Evolutionary conservation across 2,329 filamentous ascomycete species (phyloP).

Genomic region (Fusarium chuoi): DNA sequence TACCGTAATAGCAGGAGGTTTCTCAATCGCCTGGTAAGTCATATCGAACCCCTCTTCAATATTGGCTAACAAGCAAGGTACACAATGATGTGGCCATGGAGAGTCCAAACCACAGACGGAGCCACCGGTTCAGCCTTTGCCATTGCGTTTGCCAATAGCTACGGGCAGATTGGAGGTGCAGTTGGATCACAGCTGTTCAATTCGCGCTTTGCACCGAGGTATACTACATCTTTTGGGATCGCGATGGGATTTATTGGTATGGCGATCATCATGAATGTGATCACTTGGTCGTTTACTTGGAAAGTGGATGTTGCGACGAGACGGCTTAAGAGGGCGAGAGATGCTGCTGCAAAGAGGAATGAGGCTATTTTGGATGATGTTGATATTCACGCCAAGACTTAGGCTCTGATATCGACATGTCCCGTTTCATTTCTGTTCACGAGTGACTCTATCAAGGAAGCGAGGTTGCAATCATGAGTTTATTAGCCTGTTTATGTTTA

Average conservation of each 20-base stretch:
- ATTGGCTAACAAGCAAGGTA: neutral
- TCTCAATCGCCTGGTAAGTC: neutral
- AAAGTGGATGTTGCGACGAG: neutral
- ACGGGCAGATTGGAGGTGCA: neutral
- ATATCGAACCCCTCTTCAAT: accelerated
- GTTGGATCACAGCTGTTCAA: neutral
- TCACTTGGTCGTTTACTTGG: neutral
- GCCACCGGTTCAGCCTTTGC: neutral
- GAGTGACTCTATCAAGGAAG: too few relatives aligned
- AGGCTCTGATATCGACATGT: accelerated
- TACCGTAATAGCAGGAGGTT: neutral
- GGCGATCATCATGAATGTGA: neutral
- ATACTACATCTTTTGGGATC: neutral
- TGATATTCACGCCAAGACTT: neutral
- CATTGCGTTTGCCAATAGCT: neutral
- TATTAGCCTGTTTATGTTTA: accelerated
- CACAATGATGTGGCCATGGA: neutral
- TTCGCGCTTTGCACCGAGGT: neutral
- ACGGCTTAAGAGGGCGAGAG: neutral
- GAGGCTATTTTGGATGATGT: neutral
- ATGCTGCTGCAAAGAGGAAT: neutral
- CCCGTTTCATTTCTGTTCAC: accelerated
- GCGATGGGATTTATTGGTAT: neutral
- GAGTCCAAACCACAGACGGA: neutral
- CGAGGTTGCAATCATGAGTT: neutral